A percentile compares a stretch with the other conserved stretches of the same genome.
These are phyloP conservation scores for Botryococcus braunii DNA, from an alignment of 163 green algal species.

Conservation along the genomic window DNA sequence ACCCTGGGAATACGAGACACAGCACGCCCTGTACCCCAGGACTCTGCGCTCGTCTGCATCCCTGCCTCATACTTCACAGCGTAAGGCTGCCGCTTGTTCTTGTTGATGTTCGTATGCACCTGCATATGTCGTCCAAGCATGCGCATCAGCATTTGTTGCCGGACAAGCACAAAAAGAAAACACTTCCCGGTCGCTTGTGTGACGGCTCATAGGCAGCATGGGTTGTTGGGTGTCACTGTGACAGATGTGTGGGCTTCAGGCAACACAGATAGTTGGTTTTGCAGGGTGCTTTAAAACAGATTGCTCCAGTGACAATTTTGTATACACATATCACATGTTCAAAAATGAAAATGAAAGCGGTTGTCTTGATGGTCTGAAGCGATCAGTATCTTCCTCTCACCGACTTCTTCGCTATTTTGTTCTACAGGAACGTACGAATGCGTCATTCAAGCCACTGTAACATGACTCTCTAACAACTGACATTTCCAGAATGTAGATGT, in stretches of 20 bases:
- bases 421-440: no score
- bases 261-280: no score
- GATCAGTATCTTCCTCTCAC: background rate
- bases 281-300: no score
- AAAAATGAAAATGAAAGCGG: background rate
- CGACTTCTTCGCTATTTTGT: no score
- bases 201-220: background rate
- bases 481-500: no score
- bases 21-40: constrained; percentile 96
- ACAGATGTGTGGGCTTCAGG: no score
- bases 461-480: no score
- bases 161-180: no score
- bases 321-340: background rate
- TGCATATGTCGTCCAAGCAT: background rate
- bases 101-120: constrained; percentile 86
- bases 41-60: constrained; percentile 95
- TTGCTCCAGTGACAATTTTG: no score
- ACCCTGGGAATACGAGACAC: constrained; percentile 99
- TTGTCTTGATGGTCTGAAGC: background rate
- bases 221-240: background rate
- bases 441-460: no score
- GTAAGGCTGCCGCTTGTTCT: constrained; percentile 95
- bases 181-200: background rate
- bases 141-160: background rate
- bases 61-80: constrained; percentile 85